A percentile compares a stretch with the other conserved stretches of the same genome.
phyloP scores from a whole-genome alignment of 1,284 basidiomycete genomes.

The Tilletia walkeri region DNA sequence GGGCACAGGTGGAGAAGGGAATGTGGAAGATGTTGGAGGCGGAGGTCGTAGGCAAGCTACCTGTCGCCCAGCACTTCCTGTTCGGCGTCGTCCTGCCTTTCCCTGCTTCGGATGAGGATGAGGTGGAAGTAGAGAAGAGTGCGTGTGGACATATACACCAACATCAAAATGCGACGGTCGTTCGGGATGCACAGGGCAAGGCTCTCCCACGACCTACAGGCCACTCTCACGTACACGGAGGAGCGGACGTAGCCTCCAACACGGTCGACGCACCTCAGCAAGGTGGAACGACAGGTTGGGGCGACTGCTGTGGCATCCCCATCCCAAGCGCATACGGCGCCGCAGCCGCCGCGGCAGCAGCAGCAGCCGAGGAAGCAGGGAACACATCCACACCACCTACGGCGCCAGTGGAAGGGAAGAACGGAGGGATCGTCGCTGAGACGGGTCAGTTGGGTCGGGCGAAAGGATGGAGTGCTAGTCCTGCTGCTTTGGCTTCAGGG shows the following conservation, averaged over 20 bases:
- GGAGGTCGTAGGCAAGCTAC: constrained; percentile 90
- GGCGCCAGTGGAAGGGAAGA: neutral
- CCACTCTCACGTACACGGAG: neutral
- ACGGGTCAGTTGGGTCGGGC: constrained; percentile 13
- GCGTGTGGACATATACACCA: constrained; percentile 66
- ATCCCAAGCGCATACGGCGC: constrained; percentile 54
- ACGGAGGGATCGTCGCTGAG: constrained; percentile 1
- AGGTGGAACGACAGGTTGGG: constrained; percentile 64
- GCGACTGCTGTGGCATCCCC: constrained; percentile 68
- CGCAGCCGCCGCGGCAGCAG: constrained; percentile 50
- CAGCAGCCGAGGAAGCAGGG: constrained; percentile 21
- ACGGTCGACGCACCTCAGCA: constrained; percentile 47
- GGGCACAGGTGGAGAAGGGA: constrained; percentile 95
- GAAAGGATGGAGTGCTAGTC: constrained; percentile 10
- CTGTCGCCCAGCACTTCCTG: constrained; percentile 92
- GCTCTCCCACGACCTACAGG: neutral
- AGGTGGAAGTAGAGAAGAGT: constrained; percentile 54
- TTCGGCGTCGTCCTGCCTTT: constrained; percentile 83
- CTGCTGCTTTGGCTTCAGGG: constrained; percentile 6
- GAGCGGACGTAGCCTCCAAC: neutral
- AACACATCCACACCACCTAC: neutral
- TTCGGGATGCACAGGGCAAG: neutral
- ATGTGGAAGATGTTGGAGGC: constrained; percentile 98
- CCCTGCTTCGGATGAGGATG: constrained; percentile 57
- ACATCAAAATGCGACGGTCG: neutral